Percentiles rank a stretch among this genome's conserved stretches.
Evolutionary conservation across 305 asterid genomes (phyloP).

Genomic region (Fraxinus floribunda): DNA sequence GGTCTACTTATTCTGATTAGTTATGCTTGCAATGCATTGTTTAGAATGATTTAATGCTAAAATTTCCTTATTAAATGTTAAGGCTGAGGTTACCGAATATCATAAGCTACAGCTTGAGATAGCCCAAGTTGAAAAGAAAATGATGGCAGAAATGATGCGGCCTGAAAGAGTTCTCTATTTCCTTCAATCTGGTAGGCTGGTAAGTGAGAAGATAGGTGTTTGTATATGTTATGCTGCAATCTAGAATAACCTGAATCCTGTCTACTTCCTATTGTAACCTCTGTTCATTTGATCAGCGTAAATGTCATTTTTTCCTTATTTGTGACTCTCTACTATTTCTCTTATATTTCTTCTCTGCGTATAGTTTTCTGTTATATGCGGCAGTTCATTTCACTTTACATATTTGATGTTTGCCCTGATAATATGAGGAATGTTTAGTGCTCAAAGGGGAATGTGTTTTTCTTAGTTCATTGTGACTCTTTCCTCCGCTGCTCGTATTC

Average conservation of each 20-base stretch:
- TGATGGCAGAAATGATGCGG: conserved; percentile 85
- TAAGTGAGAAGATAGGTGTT: conserved; percentile 36
- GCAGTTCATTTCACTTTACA: background rate
- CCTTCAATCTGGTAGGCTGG: conserved; percentile 97
- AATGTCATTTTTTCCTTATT: conserved; percentile 18
- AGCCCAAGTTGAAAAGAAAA: conserved; percentile 71
- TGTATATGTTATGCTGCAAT: conserved; percentile 14
- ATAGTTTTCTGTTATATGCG: background rate
- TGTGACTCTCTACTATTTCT: conserved; percentile 2
- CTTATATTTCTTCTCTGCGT: background rate
- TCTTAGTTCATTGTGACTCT: background rate
- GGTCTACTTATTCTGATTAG: conserved; percentile 43
- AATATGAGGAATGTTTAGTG: background rate
- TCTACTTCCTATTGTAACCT: background rate
- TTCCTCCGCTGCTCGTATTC: background rate
- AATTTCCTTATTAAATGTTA: conserved; percentile 25
- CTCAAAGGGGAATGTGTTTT: background rate
- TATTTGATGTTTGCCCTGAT: background rate
- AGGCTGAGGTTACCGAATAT: conserved; percentile 90
- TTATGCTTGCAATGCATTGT: conserved; percentile 20
- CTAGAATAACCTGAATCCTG: conserved; percentile 1
- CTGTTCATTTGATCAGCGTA: conserved; percentile 17
- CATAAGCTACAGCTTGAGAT: conserved; percentile 81
- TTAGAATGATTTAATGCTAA: conserved; percentile 12
- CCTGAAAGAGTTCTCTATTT: conserved; percentile 87